Base-by-base conservation (phyloP, 176 grass and related monocot species). In the Echinochloa phyllopogon region DNA sequence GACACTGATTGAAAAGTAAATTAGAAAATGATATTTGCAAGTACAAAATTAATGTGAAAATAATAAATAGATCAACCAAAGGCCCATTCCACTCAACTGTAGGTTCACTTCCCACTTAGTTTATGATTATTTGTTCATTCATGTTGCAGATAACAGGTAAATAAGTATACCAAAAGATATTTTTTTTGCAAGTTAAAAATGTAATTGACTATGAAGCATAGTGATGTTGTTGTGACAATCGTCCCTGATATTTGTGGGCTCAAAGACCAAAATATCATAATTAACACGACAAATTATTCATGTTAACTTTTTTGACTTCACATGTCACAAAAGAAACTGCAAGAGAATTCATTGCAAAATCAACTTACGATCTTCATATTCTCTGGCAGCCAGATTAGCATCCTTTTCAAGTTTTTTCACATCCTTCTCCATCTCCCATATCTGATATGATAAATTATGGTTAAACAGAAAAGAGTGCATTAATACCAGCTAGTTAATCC, bases 341-440 rank as follows among this genome's bases (percentile, higher is more conserved):
- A 86, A 83, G 8, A 18, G 23, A 86, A 74, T 5, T 6, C 4
- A 36, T 56, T 66, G 16, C 16, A 20, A 70, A 55, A 74, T 6
- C 4, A 92, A 86, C 93, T 92, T 84, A 98, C 95, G 25, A 72
- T 92, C 84, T 75, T 91, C 89, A 65, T 92, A 93, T 24, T 82
- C 67, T 78, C 49, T 89, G 58, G 93, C 87, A 78, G 89, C 85
- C 52, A 69, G 37, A 67, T 81, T 47, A 79, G 93, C 95, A 79
- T 88, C 85, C 42, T 92, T 98, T 62, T 98, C 89, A 79, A 92
- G 68, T 73, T 93, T 94, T 80, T 93, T 95, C 53, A 92, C 64
- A 86, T 80, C 82, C 63, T 74, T 91, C 59, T 98, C 93, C 89
- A 95, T 95, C 85, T 98, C 93, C 85, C 80, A 90, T 78, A 98